These are phyloP conservation scores for Lenzites betulinus DNA, from an alignment of 768 basidiomycete genomes.

Conservation along the genomic window DNA sequence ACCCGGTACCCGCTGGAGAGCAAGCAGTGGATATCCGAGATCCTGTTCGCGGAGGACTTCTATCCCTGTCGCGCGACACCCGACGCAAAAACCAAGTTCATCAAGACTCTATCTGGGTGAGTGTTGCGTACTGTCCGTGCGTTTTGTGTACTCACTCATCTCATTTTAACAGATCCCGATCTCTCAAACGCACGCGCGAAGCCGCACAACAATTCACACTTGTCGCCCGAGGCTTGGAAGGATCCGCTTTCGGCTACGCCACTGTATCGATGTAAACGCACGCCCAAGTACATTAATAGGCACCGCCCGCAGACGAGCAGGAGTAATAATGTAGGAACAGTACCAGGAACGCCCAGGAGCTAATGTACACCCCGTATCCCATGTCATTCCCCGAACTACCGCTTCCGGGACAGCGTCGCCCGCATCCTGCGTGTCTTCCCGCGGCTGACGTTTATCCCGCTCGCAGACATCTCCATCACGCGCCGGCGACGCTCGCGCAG, in stretches of 20 bases:
- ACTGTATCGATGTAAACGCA: constrained; percentile 34
- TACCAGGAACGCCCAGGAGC: neutral
- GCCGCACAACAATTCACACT: constrained; percentile 88
- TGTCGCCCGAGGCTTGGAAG: constrained; percentile 81
- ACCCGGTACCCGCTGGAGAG: constrained; percentile 56
- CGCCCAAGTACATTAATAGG: neutral
- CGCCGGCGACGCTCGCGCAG: constrained; percentile 25
- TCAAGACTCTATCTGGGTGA: constrained; percentile 70
- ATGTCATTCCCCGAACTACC: constrained; percentile 1
- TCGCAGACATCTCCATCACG: constrained; percentile 21
- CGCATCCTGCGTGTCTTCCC: constrained; percentile 6
- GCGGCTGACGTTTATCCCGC: neutral
- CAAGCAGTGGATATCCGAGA: constrained; percentile 70
- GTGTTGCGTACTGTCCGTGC: constrained; percentile 17
- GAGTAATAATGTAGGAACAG: neutral
- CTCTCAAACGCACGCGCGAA: constrained; percentile 72
- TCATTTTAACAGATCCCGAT: constrained; percentile 55
- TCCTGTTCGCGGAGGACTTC: constrained; percentile 73
- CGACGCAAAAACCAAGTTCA: constrained; percentile 78
- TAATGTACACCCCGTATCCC: too few species aligned
- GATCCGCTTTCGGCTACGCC: constrained; percentile 84
- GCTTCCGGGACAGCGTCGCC: constrained; percentile 17
- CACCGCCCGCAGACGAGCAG: neutral
- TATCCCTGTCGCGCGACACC: constrained; percentile 68
- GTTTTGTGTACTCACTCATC: neutral